Percentiles rank a stretch among this genome's conserved stretches.
Conservation (phyloP, 495 filamentous ascomycete genomes). For the Neurospora cerealis region DNA sequence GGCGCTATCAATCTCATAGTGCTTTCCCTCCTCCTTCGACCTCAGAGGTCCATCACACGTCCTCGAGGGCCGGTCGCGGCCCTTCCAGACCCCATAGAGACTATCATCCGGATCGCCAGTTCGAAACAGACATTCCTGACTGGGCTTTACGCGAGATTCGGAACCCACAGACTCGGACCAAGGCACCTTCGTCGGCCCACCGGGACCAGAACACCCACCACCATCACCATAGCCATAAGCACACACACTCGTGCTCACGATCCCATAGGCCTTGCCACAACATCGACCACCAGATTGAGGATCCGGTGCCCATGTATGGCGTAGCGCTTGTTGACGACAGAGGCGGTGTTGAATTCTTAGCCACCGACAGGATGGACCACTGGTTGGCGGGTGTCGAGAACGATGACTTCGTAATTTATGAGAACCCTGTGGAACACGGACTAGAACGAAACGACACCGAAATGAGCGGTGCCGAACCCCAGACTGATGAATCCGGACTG, state of each 20-base stretch:
- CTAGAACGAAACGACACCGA: not conserved
- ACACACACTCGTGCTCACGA: not conserved
- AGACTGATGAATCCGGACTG: not conserved
- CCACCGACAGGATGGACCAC: not conserved
- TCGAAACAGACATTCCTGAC: not conserved
- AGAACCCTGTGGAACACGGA: not conserved
- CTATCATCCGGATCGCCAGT: not conserved
- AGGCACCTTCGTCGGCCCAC: not conserved
- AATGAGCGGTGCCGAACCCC: not conserved
- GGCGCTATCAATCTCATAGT: not conserved
- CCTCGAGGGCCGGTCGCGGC: not conserved
- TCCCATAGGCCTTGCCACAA: not conserved
- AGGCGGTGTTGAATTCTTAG: not conserved
- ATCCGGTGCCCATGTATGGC: not conserved
- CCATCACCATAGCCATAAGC: not conserved
- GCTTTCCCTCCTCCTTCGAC: not conserved
- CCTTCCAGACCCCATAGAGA: not conserved
- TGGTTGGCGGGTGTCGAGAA: not conserved
- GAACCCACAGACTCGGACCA: not conserved
- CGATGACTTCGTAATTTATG: not conserved
- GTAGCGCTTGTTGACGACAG: not conserved
- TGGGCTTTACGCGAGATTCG: not conserved
- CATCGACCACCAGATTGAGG: not conserved
- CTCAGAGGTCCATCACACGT: not conserved
- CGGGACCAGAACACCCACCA: not conserved